Percentiles rank a stretch among this genome's conserved stretches.
These are phyloP conservation scores for Candida awuae DNA, from an alignment of 805 yeast species.

Conservation along the genomic window DNA sequence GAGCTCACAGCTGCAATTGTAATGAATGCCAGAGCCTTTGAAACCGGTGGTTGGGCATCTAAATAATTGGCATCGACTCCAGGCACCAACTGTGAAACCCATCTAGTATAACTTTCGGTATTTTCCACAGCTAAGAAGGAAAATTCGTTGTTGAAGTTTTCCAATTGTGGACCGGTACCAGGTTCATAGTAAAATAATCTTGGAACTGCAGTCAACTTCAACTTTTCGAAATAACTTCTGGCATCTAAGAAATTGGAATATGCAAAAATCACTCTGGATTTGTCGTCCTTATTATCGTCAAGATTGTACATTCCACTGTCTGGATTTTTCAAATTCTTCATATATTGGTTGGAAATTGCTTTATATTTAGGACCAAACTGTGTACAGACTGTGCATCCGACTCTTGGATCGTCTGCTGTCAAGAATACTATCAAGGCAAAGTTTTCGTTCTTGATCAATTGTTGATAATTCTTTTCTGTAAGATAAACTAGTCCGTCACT, in stretches of 20 bases:
- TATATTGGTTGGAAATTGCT: constrained; percentile 53
- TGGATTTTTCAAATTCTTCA: constrained; percentile 27
- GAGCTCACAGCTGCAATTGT: constrained; percentile 30
- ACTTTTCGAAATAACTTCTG: constrained; percentile 41
- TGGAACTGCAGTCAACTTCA: constrained; percentile 69
- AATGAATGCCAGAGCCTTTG: constrained; percentile 27
- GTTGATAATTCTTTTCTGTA: constrained; percentile 53
- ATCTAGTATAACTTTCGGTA: constrained; percentile 16
- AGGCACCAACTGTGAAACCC: constrained; percentile 8
- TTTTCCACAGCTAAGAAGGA: constrained; percentile 40
- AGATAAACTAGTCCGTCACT: constrained; percentile 23
- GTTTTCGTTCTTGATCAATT: constrained; percentile 53
- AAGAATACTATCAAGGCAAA: constrained; percentile 57
- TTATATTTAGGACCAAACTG: constrained; percentile 61
- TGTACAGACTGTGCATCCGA: constrained; percentile 71
- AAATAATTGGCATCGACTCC: constrained; percentile 4
- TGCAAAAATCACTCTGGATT: constrained; percentile 49
- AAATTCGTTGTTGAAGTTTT: constrained; percentile 30
- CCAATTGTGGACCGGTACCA: constrained; percentile 19
- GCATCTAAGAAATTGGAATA: constrained; percentile 62
- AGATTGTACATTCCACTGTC: constrained; percentile 44
- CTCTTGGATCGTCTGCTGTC: constrained; percentile 64
- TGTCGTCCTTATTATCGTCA: constrained; percentile 33
- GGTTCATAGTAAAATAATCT: constrained; percentile 40
- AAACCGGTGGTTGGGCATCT: neutral